Conservation (phyloP, 495 filamentous ascomycete genomes). For the Penicillium coffeae region DNA sequence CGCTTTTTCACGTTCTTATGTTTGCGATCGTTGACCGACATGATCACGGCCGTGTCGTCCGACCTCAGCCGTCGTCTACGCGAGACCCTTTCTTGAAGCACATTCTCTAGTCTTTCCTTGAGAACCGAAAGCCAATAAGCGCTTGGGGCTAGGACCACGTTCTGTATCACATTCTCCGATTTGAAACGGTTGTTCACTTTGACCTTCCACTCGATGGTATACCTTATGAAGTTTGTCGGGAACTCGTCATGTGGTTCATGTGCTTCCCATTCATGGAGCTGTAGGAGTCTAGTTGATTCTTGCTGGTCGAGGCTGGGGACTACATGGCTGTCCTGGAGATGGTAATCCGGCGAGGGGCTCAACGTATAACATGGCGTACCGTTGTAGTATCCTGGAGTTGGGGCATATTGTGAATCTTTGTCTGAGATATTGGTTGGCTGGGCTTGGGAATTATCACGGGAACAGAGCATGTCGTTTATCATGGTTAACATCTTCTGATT, state of each 20-base stretch:
- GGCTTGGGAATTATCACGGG: conserved; percentile 1
- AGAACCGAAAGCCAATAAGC: neutral
- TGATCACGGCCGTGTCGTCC: neutral
- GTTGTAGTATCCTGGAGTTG: conserved; percentile 1
- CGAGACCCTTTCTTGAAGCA: neutral
- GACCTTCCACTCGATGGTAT: conserved; percentile 8
- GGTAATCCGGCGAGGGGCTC: conserved; percentile 1
- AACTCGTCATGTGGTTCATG: conserved; percentile 1
- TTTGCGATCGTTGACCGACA: conserved; percentile 4
- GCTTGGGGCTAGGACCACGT: neutral
- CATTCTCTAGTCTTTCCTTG: neutral
- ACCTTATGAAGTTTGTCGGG: conserved; percentile 1
- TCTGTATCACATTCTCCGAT: conserved; percentile 1
- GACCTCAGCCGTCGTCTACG: conserved; percentile 3
- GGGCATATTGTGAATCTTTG: conserved; percentile 7
- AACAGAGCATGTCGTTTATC: neutral
- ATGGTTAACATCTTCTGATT: neutral
- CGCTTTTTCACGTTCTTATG: neutral
- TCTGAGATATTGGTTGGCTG: neutral
- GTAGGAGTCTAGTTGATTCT: neutral
- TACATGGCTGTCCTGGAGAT: neutral
- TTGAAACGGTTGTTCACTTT: conserved; percentile 7
- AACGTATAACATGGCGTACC: neutral
- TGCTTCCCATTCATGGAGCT: neutral
- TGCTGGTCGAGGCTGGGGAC: neutral